Percentiles rank a stretch among this genome's conserved stretches.
Evolutionary conservation across 2,329 filamentous ascomycete genomes (phyloP).

Genomic region (Tothia fuscella): DNA sequence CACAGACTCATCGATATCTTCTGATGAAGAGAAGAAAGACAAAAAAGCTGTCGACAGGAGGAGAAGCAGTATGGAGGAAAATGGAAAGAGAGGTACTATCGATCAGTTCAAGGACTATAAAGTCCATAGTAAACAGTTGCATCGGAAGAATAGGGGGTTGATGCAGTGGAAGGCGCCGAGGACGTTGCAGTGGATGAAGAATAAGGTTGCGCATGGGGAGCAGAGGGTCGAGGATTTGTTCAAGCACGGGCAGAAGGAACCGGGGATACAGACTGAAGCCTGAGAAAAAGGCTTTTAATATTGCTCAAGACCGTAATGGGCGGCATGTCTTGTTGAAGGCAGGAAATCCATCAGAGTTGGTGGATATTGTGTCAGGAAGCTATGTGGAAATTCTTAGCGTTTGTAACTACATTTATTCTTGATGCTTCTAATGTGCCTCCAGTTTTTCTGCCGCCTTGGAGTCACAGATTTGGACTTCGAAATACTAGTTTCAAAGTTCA

Average conservation of each 20-base stretch:
- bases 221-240: conserved; percentile 36
- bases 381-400: too few species aligned
- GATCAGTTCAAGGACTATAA: conserved; percentile 49
- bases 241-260: conserved; percentile 45
- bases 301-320: too few species aligned
- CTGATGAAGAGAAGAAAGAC: conserved; percentile 16
- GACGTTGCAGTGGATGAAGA: conserved; percentile 46
- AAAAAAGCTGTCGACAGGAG: conserved; percentile 16
- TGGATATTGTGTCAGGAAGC: too few species aligned
- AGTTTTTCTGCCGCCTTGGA: too few species aligned
- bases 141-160: conserved; percentile 53
- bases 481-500: too few species aligned
- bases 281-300: too few species aligned
- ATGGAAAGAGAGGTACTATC: conserved; percentile 33
- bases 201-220: conserved; percentile 42
- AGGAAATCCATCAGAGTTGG: too few species aligned
- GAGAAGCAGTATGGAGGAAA: conserved; percentile 19
- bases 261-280: conserved; percentile 57
- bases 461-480: too few species aligned
- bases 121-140: conserved; percentile 45
- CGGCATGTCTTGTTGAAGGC: too few species aligned
- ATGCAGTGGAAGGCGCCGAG: conserved; percentile 59
- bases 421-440: too few species aligned
- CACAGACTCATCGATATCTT: conserved; percentile 14
- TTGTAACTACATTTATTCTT: too few species aligned